Evolutionary conservation across 2,329 filamentous ascomycete genomes (phyloP).

Genomic region (Aspergillus alliaceus): DNA sequence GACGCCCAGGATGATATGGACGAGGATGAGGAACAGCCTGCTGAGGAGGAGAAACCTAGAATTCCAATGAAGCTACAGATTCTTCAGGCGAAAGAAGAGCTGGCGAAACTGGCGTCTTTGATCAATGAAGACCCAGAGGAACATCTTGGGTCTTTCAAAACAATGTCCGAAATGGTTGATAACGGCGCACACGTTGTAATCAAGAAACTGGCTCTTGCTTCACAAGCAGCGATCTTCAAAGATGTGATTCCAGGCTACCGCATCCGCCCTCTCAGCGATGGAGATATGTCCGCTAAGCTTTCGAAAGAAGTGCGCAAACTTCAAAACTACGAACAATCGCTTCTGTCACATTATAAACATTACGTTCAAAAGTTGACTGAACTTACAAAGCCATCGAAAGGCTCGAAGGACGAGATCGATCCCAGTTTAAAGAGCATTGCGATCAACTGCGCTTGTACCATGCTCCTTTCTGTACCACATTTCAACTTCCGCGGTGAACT

Average conservation of each 20-base stretch:
- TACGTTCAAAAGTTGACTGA: constrained; percentile 76
- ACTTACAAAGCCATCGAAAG: constrained; percentile 60
- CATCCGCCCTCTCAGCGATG: constrained; percentile 78
- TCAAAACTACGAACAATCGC: constrained; percentile 80
- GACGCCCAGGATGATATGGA: constrained; percentile 19
- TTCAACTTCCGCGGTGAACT: constrained; percentile 95
- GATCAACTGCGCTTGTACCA: constrained; percentile 78
- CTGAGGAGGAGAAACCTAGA: constrained; percentile 55
- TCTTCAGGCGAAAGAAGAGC: constrained; percentile 82
- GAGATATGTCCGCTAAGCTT: constrained; percentile 73
- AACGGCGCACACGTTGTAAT: constrained; percentile 65
- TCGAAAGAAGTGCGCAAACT: constrained; percentile 88
- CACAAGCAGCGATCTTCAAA: constrained; percentile 88
- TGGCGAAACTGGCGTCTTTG: constrained; percentile 75
- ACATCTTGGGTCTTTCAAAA: constrained; percentile 75
- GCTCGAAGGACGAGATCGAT: constrained; percentile 31
- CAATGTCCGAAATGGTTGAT: constrained; percentile 70
- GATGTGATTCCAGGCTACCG: constrained; percentile 96
- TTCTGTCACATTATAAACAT: constrained; percentile 79
- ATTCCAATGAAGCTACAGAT: constrained; percentile 79
- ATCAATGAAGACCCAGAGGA: constrained; percentile 95
- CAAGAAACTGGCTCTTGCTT: constrained; percentile 80
- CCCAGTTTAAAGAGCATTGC: constrained; percentile 67
- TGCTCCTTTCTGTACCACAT: constrained; percentile 81
- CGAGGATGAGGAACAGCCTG: constrained; percentile 49